Evolutionary conservation across 805 yeast genomes (phyloP), one percentile per base, ranked within the genome.

Genomic region (Clavispora phyllophila): DNA sequence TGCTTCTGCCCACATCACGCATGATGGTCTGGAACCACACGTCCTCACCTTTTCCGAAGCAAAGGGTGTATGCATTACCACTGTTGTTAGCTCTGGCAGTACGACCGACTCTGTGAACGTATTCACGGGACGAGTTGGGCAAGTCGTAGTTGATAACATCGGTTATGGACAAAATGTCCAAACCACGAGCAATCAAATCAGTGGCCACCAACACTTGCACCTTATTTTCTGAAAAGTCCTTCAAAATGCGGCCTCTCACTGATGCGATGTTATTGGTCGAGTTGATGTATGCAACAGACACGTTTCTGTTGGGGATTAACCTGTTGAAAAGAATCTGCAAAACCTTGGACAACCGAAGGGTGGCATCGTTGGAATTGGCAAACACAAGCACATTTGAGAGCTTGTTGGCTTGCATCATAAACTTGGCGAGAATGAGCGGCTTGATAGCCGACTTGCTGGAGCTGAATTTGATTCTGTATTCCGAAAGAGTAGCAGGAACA

Each of bases 21-120:
- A 72, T 72, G 24, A 75, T 54, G 42, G 63, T 73, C 39, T 69
- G 68, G 46, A 74, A 73, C 84, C 87, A 84, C 50, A 73, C 80
- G 39, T 68, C 72, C 54, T 93, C 98, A 41, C 89, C 90, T 42
- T 78, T 79, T 23, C 96, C 95, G 45, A 80, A 72, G n/a, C 82
- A 70, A 20, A 91, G 60, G 37, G 80, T 84, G 58, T 81, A 76
- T 0, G 96, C 96, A 28, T 68, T 66, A 58, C 99, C 99, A 0
- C 51, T 40, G 27, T 81, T 77, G 40, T 84, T 82, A 2, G 99
- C 99, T 66, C 99, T 80, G 2, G 98, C 97, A 0, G 98, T 90
- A 69, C 99, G 82, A 32, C 99, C 99, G 31, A 89, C 88, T 56
- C 99, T 77, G 64, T 93, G 99, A 22, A 93, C 88, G 53, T 93